Percentiles rank a stretch among this genome's conserved stretches.
phyloP scores from a whole-genome alignment of 2,329 filamentous ascomycete species.

The Penicillium digitatum region DNA sequence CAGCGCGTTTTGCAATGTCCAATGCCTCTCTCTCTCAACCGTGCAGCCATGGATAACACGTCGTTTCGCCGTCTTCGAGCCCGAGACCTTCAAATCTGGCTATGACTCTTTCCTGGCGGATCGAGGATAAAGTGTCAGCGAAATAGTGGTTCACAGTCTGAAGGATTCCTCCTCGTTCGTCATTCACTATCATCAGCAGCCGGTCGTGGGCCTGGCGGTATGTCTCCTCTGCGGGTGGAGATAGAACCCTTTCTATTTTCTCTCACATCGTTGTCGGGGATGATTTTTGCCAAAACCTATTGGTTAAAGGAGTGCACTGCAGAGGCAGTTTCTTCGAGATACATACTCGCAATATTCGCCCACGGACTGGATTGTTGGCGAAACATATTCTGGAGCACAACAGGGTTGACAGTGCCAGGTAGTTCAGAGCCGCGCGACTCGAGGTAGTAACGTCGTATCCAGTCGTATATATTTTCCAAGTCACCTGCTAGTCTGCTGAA shows the following conservation, averaged over 20 bases:
- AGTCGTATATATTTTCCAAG: conserved; percentile 12
- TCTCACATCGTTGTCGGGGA: neutral
- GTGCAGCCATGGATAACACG: conserved; percentile 45
- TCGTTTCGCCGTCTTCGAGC: conserved; percentile 35
- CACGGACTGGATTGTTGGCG: conserved; percentile 17
- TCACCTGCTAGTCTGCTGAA: conserved; percentile 1
- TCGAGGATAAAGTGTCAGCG: conserved; percentile 38
- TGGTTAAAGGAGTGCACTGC: neutral
- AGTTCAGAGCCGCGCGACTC: conserved; percentile 21
- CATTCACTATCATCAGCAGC: conserved; percentile 48
- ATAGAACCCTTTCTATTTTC: too few relatives aligned
- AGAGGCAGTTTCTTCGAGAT: too few relatives aligned
- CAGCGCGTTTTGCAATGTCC: conserved; percentile 20
- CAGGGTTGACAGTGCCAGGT: conserved; percentile 20
- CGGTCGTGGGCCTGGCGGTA: conserved; percentile 42
- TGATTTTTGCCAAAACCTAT: too few relatives aligned
- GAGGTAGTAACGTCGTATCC: conserved; percentile 18
- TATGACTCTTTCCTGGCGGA: conserved; percentile 15
- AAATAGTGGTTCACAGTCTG: conserved; percentile 54
- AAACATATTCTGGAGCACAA: conserved; percentile 19
- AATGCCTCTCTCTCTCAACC: conserved; percentile 38
- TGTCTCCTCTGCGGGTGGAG: conserved; percentile 36
- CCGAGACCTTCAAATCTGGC: conserved; percentile 4
- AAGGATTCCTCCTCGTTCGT: conserved; percentile 47
- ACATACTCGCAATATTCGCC: too few relatives aligned